Percentiles rank a stretch among this genome's conserved stretches.
phyloP scores from a whole-genome alignment of 495 filamentous ascomycete species.

The Opeltia flavorubescens region DNA sequence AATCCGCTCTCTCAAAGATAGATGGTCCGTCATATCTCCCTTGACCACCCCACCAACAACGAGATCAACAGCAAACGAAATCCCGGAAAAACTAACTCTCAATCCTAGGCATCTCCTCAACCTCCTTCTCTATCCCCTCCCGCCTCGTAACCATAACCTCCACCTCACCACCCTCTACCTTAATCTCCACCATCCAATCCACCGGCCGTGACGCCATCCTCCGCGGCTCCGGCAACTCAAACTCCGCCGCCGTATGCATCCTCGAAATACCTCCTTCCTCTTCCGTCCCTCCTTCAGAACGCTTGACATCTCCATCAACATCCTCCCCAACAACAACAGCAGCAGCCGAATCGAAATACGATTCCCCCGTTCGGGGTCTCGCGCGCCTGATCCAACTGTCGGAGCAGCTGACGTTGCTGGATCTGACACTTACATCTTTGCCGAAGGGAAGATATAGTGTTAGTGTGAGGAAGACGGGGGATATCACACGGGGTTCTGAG shows the following conservation, averaged over 20 bases:
- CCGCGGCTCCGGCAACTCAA: constrained; percentile 69
- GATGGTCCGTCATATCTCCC: constrained; percentile 34
- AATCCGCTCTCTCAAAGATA: constrained; percentile 56
- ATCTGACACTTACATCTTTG: constrained; percentile 79
- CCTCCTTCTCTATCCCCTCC: constrained; percentile 33
- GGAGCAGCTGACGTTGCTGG: constrained; percentile 62
- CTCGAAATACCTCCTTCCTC: constrained; percentile 67
- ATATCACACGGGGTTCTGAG: constrained; percentile 68
- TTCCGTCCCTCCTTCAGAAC: constrained; percentile 1
- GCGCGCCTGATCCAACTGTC: constrained; percentile 69
- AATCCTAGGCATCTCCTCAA: constrained; percentile 29
- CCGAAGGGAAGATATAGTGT: constrained; percentile 67
- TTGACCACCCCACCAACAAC: not conserved
- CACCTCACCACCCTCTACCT: constrained; percentile 69
- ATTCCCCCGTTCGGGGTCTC: constrained; percentile 42
- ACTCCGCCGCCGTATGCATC: constrained; percentile 89
- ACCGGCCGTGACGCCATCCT: constrained; percentile 92
- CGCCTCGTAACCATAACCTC: constrained; percentile 33
- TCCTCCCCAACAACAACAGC: not conserved
- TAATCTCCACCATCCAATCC: constrained; percentile 73
- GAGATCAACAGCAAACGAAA: not conserved
- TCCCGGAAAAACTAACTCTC: not conserved
- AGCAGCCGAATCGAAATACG: not conserved
- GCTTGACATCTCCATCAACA: not conserved
- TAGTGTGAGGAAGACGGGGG: constrained; percentile 72